Evolutionary conservation across 2,329 filamentous ascomycete genomes (phyloP), one percentile per base, ranked within the genome.

Genomic region (Magnaporthiopsis incrustans): DNA sequence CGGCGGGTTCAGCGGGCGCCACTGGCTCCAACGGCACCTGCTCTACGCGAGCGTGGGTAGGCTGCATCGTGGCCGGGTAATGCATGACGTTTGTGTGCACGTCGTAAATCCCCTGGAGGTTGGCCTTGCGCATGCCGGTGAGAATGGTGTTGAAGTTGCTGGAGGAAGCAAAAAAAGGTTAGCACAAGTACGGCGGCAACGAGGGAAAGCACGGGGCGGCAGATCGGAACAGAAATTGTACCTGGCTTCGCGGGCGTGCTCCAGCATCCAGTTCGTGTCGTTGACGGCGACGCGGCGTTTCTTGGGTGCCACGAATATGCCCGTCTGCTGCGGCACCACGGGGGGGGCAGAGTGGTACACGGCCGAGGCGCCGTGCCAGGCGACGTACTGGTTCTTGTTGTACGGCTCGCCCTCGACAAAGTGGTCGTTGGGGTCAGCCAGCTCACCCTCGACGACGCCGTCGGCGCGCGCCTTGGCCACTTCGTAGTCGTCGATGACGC

Each of bases 301-400:
- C 79, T 96, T 97, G 67, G 85, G 84, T 69, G 93, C 90, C 10
- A 86, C 76, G 44, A 79, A 81, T 76, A 96, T 96, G 65, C 90
- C 89, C 66, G 82, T 87, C 38, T 86, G 87, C 65, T 89, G 80
- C 2, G 92, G 91, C n/a, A 91, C 86, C 27, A 89, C 87, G 1
- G 92, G 91, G 1, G 83, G 85, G 64, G 87, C 88, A 15, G 90
- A 92, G 74, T 98, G 92, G 74, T 99, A 99, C 30, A 99, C 95
- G 56, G 91, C 89, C 74, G 94, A 98, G 60, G 95, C 95, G 61
- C 95, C 95, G 74, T 97, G 93, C 95, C 95, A 99, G 33, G 95
- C 95, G 33, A 99, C 95, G 73, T 97, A 99, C 75, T 97, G 93
- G 73, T 99, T 99, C 78, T 94, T 92, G 81, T 99, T 97, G 82